Conservation (phyloP, 2,329 filamentous ascomycete genomes). For the Fusarium dimerum region DNA sequence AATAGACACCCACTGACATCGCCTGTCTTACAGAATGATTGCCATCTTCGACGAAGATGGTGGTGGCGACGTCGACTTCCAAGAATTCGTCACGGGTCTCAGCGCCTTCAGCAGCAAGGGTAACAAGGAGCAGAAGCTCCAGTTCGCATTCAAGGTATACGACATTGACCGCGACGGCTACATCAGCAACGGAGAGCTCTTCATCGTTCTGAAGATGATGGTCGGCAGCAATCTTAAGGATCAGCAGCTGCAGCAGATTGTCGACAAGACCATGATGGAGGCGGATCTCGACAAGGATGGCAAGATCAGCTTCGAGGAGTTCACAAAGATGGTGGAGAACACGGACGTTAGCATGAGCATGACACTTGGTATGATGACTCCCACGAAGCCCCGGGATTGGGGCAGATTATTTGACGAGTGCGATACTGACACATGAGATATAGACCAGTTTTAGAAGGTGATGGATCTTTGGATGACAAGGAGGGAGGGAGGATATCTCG, state of each 20-base stretch:
- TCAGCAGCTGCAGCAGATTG: conserved; percentile 97
- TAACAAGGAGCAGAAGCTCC: conserved; percentile 98
- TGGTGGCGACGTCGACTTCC: conserved; percentile 96
- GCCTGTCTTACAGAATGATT: conserved; percentile 73
- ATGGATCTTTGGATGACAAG: background rate
- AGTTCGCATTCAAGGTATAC: conserved; percentile 98
- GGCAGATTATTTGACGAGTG: background rate
- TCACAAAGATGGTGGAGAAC: conserved; percentile 97
- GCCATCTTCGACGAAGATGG: conserved; percentile 99
- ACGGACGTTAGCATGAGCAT: conserved; percentile 78
- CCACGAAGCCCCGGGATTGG: too few relatives aligned
- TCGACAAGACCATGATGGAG: conserved; percentile 99
- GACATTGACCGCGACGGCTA: conserved; percentile 98
- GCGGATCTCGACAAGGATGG: conserved; percentile 94
- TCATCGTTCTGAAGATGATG: conserved; percentile 99
- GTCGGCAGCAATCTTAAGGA: conserved; percentile 99
- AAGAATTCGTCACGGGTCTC: conserved; percentile 95
- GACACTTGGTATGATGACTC: conserved; percentile 59
- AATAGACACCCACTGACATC: conserved; percentile 8
- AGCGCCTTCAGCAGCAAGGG: conserved; percentile 97
- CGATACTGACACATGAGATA: conserved; percentile 6
- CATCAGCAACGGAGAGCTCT: conserved; percentile 98
- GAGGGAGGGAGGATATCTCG: background rate
- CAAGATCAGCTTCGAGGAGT: conserved; percentile 99
- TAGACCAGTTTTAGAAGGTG: conserved; percentile 24